Evolutionary conservation across 495 filamentous ascomycete genomes (phyloP).

Genomic region (Aspergillus cristatus): DNA sequence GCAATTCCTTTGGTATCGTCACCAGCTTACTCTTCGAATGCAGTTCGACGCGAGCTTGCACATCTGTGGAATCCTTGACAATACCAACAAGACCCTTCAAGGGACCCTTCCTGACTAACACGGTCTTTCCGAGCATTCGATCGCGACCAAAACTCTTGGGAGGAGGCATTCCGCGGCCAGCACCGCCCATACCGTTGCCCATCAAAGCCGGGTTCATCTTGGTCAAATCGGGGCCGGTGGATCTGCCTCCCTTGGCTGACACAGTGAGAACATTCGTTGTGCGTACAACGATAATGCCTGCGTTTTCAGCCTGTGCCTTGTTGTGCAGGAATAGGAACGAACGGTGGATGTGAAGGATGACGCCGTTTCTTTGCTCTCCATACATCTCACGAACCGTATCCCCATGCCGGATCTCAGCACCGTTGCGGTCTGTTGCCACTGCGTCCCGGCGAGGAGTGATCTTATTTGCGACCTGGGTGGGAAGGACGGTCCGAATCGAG

Average conservation of each 20-base stretch:
- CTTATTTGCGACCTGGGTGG: conserved; percentile 84
- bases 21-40: conserved; percentile 87
- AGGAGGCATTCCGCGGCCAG: conserved; percentile 56
- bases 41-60: conserved; percentile 77
- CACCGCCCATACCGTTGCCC: conserved; percentile 42
- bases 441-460: conserved; percentile 68
- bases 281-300: conserved; percentile 82
- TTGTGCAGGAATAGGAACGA: conserved; percentile 83
- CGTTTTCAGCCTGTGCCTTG: conserved; percentile 75
- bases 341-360: conserved; percentile 85
- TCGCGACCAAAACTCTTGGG: conserved; percentile 72
- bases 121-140: conserved; percentile 81
- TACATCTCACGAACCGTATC: conserved; percentile 86
- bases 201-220: conserved; percentile 90
- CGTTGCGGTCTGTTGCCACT: conserved; percentile 87
- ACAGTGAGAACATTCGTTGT: conserved; percentile 78
- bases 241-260: conserved; percentile 79
- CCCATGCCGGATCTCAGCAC: conserved; percentile 83
- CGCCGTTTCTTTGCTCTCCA: conserved; percentile 76
- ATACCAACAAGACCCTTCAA: conserved; percentile 93
- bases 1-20: conserved; percentile 63
- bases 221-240: conserved; percentile 64
- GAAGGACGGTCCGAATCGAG: conserved; percentile 69
- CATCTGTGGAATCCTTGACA: conserved; percentile 84
- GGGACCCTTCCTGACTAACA: conserved; percentile 69